phyloP scores from a whole-genome alignment of 345 rosid genomes.

The Populus alba region DNA sequence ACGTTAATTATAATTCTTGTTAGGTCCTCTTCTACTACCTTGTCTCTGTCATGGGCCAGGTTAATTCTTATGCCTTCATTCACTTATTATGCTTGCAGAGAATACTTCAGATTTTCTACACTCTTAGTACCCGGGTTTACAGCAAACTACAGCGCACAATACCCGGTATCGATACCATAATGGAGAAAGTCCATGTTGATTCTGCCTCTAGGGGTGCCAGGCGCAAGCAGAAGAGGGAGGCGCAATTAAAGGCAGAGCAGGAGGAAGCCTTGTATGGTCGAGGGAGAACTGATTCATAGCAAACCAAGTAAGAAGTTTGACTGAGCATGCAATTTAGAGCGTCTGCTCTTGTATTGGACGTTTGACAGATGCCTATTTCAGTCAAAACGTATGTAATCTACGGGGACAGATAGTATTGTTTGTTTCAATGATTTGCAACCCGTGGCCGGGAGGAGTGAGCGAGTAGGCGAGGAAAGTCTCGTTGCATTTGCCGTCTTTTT shows the following conservation, averaged over 20 bases:
- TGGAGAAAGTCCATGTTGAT: slow-evolving; percentile 55
- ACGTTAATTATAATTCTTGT: background rate
- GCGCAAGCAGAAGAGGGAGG: slow-evolving; percentile 41
- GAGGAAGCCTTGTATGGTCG: slow-evolving; percentile 21
- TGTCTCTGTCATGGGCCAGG: background rate
- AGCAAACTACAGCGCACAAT: slow-evolving; percentile 38
- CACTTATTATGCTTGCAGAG: slow-evolving; percentile 37
- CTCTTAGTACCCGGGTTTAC: slow-evolving; percentile 40
- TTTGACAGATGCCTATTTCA: too few relatives aligned
- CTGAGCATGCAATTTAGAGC: too few relatives aligned
- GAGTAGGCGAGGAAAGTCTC: too few relatives aligned
- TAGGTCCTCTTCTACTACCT: background rate
- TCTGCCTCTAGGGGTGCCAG: slow-evolving; percentile 28
- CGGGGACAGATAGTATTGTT: too few relatives aligned
- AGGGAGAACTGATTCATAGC: slow-evolving; percentile 10
- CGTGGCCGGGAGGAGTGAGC: too few relatives aligned
- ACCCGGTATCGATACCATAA: slow-evolving; percentile 54
- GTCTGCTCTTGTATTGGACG: too few relatives aligned
- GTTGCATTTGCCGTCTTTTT: too few relatives aligned
- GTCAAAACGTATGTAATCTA: too few relatives aligned
- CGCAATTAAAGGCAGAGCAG: slow-evolving; percentile 31
- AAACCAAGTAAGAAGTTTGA: too few relatives aligned
- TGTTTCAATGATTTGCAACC: too few relatives aligned
- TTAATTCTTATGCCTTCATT: background rate
- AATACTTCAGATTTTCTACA: slow-evolving; percentile 36